phyloP scores from a whole-genome alignment of 2,329 filamentous ascomycete species.

The Cucurbitaria berberidis region DNA sequence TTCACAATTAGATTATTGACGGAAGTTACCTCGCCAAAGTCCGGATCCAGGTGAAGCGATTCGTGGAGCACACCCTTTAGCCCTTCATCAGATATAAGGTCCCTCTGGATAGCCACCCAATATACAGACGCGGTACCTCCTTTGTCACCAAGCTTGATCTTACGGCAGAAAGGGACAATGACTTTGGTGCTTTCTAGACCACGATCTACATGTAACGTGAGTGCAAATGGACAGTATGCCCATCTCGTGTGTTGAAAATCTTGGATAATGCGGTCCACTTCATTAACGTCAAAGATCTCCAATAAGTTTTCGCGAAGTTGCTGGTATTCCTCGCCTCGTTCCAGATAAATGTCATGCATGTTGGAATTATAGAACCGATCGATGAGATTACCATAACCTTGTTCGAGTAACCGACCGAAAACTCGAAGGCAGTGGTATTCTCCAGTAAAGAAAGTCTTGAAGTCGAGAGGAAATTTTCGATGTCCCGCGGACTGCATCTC shows the following conservation, averaged over 20 bases:
- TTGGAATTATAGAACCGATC: slow-evolving; percentile 18
- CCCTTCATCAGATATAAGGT: slow-evolving; percentile 17
- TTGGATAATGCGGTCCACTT: slow-evolving; percentile 7
- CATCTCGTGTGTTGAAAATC: slow-evolving; percentile 29
- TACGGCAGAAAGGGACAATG: slow-evolving; percentile 30
- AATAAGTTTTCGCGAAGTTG: neutral
- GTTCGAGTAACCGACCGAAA: slow-evolving; percentile 31
- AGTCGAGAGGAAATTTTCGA: slow-evolving; percentile 3
- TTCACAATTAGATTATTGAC: neutral
- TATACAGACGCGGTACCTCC: slow-evolving; percentile 38
- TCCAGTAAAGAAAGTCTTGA: slow-evolving; percentile 2
- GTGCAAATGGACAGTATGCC: slow-evolving; percentile 22
- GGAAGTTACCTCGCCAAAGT: slow-evolving; percentile 15
- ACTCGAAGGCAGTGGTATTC: slow-evolving; percentile 21
- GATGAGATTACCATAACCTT: slow-evolving; percentile 24
- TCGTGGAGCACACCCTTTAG: slow-evolving; percentile 10
- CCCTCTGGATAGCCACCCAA: slow-evolving; percentile 23
- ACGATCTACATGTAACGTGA: slow-evolving; percentile 16
- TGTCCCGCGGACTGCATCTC: neutral
- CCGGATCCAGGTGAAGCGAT: slow-evolving; percentile 11
- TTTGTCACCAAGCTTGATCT: slow-evolving; percentile 27
- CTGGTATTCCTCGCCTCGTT: neutral
- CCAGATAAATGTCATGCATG: slow-evolving; percentile 21
- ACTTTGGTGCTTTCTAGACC: slow-evolving; percentile 9
- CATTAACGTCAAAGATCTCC: neutral